Percentiles rank a stretch among this genome's conserved stretches.
phyloP scores from a whole-genome alignment of 2,329 filamentous ascomycete genomes.

The Cytospora schulzeri region DNA sequence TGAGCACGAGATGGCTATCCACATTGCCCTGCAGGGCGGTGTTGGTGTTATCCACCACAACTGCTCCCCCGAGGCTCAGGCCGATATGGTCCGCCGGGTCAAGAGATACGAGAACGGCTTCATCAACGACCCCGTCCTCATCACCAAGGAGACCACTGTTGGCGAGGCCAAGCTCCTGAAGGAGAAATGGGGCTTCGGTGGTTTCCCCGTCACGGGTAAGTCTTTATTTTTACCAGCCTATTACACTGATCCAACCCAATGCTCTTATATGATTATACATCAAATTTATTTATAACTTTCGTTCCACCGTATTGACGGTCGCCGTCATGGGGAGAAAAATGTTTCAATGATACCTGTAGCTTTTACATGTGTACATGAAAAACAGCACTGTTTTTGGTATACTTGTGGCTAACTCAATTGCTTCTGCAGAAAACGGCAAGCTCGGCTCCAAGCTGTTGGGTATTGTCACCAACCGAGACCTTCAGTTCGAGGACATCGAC shows the following conservation, averaged over 20 bases:
- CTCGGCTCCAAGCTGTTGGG: constrained; percentile 94
- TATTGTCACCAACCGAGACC: constrained; percentile 96
- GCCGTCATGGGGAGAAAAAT: constrained; percentile 79
- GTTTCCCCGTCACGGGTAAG: constrained; percentile 98
- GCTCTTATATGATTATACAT: constrained; percentile 72
- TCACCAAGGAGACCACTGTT: constrained; percentile 83
- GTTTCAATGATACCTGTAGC: constrained; percentile 24
- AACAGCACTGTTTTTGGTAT: constrained; percentile 22
- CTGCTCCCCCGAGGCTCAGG: constrained; percentile 95
- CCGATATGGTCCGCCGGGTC: constrained; percentile 98
- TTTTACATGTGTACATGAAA: constrained; percentile 1
- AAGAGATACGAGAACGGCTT: constrained; percentile 99
- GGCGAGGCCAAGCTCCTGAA: constrained; percentile 90
- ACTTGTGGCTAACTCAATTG: constrained; percentile 40
- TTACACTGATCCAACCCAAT: constrained; percentile 20
- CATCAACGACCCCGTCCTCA: constrained; percentile 93
- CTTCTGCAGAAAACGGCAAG: constrained; percentile 75
- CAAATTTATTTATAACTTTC: constrained; percentile 92
- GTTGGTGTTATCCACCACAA: constrained; percentile 98
- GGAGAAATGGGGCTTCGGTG: constrained; percentile 98
- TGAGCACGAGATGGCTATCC: constrained; percentile 98
- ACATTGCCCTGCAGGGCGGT: constrained; percentile 87
- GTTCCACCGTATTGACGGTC: constrained; percentile 96
- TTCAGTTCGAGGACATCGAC: constrained; percentile 87
- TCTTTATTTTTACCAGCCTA: constrained; percentile 33